These are phyloP conservation scores for Candida vartiovaarae DNA, from an alignment of 805 yeast genomes.

Conservation along the genomic window DNA sequence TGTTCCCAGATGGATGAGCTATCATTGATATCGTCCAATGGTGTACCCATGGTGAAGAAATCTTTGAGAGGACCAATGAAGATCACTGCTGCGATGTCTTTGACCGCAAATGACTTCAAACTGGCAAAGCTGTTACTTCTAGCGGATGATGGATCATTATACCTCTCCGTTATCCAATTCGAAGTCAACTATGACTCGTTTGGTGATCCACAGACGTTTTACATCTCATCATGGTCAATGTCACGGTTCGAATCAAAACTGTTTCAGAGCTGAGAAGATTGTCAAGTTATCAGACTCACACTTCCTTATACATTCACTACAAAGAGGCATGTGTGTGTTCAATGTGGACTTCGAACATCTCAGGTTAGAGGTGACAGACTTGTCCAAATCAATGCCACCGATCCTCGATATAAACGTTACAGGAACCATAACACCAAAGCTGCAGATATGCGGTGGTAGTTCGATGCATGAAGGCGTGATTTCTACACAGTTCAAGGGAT, in stretches of 20 bases:
- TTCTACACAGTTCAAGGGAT: constrained; percentile 19
- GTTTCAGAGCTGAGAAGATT: constrained; percentile 2
- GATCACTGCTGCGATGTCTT: constrained; percentile 4
- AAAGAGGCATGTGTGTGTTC: constrained; percentile 4
- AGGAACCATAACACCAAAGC: constrained; percentile 15
- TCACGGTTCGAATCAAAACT: constrained; percentile 2
- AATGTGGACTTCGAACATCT: background rate
- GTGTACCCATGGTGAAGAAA: constrained; percentile 2
- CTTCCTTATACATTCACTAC: constrained; percentile 6
- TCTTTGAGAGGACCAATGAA: constrained; percentile 2
- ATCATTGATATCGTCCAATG: background rate
- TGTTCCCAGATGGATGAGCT: background rate
- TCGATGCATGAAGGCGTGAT: constrained; percentile 15
- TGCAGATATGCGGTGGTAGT: constrained; percentile 20
- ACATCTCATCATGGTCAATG: constrained; percentile 8
- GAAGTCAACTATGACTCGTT: constrained; percentile 2
- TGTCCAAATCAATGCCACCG: constrained; percentile 9
- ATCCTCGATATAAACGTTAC: constrained; percentile 19
- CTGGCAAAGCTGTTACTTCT: constrained; percentile 3
- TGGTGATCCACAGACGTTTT: constrained; percentile 7
- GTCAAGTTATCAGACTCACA: constrained; percentile 1
- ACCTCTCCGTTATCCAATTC: constrained; percentile 3
- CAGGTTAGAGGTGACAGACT: background rate
- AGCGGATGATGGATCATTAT: constrained; percentile 3
- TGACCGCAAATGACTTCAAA: background rate